phyloP scores from a whole-genome alignment of 2,329 filamentous ascomycete species.

The Pezizomycotina sp. region DNA sequence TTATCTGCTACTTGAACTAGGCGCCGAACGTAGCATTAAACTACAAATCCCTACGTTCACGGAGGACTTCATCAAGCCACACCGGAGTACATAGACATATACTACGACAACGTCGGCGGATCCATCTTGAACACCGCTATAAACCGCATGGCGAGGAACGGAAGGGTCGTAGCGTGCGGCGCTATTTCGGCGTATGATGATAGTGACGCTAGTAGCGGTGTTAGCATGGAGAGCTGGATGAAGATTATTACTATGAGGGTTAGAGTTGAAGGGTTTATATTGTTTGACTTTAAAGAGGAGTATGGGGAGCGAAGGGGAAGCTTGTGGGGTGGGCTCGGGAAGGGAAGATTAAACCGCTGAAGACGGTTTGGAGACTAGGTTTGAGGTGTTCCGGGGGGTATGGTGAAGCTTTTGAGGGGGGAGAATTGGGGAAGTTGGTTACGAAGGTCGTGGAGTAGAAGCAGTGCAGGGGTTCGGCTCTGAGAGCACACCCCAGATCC shows the following conservation, averaged over 20 bases:
- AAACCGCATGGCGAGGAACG: slow-evolving; percentile 30
- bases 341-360: slow-evolving; percentile 16
- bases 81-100: slow-evolving; percentile 37
- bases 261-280: slow-evolving; percentile 33
- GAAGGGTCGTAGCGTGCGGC: slow-evolving; percentile 33
- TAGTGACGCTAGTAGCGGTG: slow-evolving; percentile 21
- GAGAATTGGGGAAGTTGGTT: slow-evolving; percentile 8
- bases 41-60: slow-evolving; percentile 37
- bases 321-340: slow-evolving; percentile 12
- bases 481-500: too few species aligned
- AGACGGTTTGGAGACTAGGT: slow-evolving; percentile 15
- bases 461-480: too few species aligned
- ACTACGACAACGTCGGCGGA: slow-evolving; percentile 38
- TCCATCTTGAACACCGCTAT: slow-evolving; percentile 35
- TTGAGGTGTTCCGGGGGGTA: slow-evolving; percentile 15
- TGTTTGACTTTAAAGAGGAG: slow-evolving; percentile 29
- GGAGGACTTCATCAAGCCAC: slow-evolving; percentile 34
- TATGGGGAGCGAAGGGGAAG: slow-evolving; percentile 8
- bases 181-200: slow-evolving; percentile 32
- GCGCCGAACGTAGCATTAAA: slow-evolving; percentile 41
- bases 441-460: slow-evolving; percentile 6
- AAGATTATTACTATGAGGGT: slow-evolving; percentile 25
- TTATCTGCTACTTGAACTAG: slow-evolving; percentile 32
- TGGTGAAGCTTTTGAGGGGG: slow-evolving; percentile 17
- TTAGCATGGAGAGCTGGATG: slow-evolving; percentile 12